phyloP scores from a whole-genome alignment of 2,329 filamentous ascomycete genomes.

The Emergomyces pasteurianus region DNA sequence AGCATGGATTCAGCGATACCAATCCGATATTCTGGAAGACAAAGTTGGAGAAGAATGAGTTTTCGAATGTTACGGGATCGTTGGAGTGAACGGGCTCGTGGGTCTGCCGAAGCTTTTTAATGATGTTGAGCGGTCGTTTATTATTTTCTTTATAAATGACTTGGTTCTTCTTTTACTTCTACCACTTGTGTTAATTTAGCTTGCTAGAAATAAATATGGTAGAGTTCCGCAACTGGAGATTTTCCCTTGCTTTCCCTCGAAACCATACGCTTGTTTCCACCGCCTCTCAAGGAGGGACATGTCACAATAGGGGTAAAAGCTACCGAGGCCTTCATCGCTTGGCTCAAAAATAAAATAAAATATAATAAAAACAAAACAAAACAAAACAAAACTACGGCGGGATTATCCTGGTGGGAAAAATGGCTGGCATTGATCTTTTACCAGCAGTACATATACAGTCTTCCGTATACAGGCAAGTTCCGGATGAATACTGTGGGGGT shows the following conservation, averaged over 20 bases:
- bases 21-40: conserved; percentile 99
- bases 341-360: too few relatives aligned
- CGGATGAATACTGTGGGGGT: too few relatives aligned
- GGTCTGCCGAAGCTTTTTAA: background rate
- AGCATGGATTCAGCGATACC: conserved; percentile 95
- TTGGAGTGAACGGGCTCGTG: conserved; percentile 28
- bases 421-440: too few relatives aligned
- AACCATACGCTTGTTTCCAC: too few relatives aligned
- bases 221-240: background rate
- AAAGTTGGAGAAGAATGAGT: conserved; percentile 96
- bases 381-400: too few relatives aligned
- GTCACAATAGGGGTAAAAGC: too few relatives aligned
- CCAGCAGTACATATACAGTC: too few relatives aligned
- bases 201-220: background rate
- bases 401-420: too few relatives aligned
- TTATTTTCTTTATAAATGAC: background rate
- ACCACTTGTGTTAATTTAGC: background rate
- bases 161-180: background rate
- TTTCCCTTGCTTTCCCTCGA: background rate
- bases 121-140: background rate
- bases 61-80: conserved; percentile 81
- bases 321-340: too few relatives aligned
- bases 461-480: too few relatives aligned
- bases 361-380: too few relatives aligned
- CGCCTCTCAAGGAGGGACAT: too few relatives aligned